These are phyloP conservation scores for Colletotrichum karsti DNA, from an alignment of 2,329 filamentous ascomycete genomes.

Conservation along the genomic window DNA sequence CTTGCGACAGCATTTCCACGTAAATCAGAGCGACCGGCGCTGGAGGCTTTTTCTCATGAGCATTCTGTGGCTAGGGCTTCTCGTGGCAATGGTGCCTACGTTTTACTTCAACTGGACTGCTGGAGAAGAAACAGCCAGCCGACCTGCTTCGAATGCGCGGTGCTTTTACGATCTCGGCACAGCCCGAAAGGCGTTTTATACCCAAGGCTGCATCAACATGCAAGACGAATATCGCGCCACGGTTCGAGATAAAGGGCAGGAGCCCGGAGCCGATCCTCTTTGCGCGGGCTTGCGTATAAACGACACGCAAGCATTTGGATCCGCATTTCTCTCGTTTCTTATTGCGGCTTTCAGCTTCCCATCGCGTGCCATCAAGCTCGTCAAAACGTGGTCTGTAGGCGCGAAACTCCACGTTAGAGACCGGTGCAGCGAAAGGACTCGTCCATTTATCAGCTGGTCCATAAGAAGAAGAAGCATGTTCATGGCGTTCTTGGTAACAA, in stretches of 20 bases:
- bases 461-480: accelerated
- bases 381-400: too few species aligned
- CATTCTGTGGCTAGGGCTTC: not conserved
- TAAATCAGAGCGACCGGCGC: not conserved
- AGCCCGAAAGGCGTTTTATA: not conserved
- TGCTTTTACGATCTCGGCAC: not conserved
- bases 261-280: too few species aligned
- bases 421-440: too few species aligned
- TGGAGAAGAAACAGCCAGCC: too few species aligned
- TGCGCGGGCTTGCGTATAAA: too few species aligned
- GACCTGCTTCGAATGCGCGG: not conserved
- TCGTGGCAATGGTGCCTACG: not conserved
- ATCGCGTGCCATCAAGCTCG: too few species aligned
- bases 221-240: too few species aligned
- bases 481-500: not conserved
- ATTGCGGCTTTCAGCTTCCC: too few species aligned
- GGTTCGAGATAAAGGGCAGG: too few species aligned
- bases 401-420: too few species aligned
- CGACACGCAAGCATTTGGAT: too few species aligned
- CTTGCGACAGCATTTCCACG: not conserved
- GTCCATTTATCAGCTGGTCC: not conserved
- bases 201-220: not conserved
- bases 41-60: not conserved
- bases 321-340: too few species aligned
- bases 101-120: not conserved